A percentile compares a stretch with the other conserved stretches of the same genome.
Evolutionary conservation across 2,329 filamentous ascomycete species (phyloP).

Genomic region (Pseudogymnoascus sp.): DNA sequence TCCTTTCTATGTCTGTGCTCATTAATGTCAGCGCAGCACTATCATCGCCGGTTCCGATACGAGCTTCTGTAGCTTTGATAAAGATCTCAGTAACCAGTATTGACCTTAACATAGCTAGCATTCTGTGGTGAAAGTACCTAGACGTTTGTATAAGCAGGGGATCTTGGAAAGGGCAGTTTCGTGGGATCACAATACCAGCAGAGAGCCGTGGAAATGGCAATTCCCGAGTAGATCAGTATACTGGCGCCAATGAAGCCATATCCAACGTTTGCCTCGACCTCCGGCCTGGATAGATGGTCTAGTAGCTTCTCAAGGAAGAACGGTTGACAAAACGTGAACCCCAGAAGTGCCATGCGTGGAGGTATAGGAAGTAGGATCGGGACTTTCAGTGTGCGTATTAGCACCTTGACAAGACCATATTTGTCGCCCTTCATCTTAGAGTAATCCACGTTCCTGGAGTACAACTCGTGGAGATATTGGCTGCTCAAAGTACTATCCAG

Average conservation of each 20-base stretch:
- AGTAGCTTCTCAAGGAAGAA: conserved; percentile 36
- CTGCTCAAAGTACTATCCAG: conserved; percentile 21
- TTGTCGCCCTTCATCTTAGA: conserved; percentile 13
- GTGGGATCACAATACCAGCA: conserved; percentile 7
- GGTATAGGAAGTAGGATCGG: conserved; percentile 22
- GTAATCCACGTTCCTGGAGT: conserved; percentile 13
- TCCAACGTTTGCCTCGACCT: conserved; percentile 22
- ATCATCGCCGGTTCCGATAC: conserved; percentile 13
- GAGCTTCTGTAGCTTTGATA: conserved; percentile 12
- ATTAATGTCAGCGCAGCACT: conserved; percentile 21
- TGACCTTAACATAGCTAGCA: conserved; percentile 12
- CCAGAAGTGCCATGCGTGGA: conserved; percentile 33
- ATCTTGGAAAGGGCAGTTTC: not conserved
- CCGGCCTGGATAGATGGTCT: conserved; percentile 22
- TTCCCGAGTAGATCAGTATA: conserved; percentile 35
- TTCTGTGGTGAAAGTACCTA: conserved; percentile 4
- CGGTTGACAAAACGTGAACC: conserved; percentile 39
- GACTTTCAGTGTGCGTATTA: conserved; percentile 21
- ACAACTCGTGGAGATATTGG: conserved; percentile 16
- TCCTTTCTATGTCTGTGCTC: conserved; percentile 23
- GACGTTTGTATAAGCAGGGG: conserved; percentile 12
- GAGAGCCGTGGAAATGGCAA: conserved; percentile 29
- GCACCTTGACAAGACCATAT: conserved; percentile 19
- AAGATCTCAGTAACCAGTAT: conserved; percentile 11
- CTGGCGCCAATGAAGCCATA: conserved; percentile 37